A percentile compares a stretch with the other conserved stretches of the same genome.
phyloP scores from a whole-genome alignment of 768 basidiomycete species.

The Cystofilobasidium ferigula region DNA sequence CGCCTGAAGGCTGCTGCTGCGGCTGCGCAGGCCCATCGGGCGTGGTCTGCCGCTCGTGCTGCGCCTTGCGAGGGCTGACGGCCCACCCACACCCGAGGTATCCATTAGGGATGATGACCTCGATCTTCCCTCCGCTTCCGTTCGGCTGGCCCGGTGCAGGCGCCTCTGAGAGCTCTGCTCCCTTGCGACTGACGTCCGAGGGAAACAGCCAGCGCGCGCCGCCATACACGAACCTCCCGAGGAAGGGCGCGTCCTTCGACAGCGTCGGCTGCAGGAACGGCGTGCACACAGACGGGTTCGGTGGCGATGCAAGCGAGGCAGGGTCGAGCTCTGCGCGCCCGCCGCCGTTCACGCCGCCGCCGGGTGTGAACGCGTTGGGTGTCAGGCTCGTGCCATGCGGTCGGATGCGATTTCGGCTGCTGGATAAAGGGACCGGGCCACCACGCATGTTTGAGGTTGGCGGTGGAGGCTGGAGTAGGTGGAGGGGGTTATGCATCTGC shows the following conservation, averaged over 20 bases:
- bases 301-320: slow-evolving; percentile 3
- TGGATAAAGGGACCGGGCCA: neutral
- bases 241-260: slow-evolving; percentile 1
- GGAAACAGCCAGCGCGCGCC: slow-evolving; percentile 21
- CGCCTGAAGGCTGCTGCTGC: too few species aligned
- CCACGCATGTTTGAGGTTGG: neutral
- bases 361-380: neutral
- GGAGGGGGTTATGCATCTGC: neutral
- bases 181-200: slow-evolving; percentile 12
- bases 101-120: slow-evolving; percentile 15
- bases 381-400: neutral
- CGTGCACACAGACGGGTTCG: slow-evolving; percentile 18
- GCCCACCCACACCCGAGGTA: slow-evolving; percentile 18
- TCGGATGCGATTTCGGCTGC: neutral
- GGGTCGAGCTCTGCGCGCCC: slow-evolving; percentile 7
- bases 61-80: neutral
- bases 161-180: neutral
- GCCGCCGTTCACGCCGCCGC: neutral
- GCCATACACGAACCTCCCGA: slow-evolving; percentile 20
- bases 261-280: slow-evolving; percentile 13
- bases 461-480: neutral
- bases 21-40: too few species aligned
- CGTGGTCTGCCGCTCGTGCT: neutral
- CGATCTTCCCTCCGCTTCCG: slow-evolving; percentile 18
- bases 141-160: neutral